phyloP scores from a whole-genome alignment of 306 rosid genomes.

The Lathyrus sativus region DNA sequence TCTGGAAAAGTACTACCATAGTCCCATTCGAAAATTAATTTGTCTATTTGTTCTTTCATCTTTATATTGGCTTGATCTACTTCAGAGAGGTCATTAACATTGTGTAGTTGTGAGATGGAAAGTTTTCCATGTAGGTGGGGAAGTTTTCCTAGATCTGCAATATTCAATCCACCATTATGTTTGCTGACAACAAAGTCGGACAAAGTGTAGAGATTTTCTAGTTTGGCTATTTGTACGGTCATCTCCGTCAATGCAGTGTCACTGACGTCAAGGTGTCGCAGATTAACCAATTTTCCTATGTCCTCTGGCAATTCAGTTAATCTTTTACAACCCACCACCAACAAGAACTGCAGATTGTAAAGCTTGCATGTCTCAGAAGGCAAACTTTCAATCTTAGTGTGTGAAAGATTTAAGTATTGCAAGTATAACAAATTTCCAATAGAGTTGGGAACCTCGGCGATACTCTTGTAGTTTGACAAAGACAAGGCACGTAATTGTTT shows the following conservation, averaged over 20 bases:
- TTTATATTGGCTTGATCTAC: slow-evolving; percentile 16
- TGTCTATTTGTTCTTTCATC: background rate
- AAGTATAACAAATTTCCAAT: slow-evolving; percentile 34
- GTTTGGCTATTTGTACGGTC: background rate
- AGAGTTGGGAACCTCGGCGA: slow-evolving; percentile 17
- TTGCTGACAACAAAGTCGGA: slow-evolving; percentile 20
- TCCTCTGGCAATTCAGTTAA: background rate
- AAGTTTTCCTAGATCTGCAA: slow-evolving; percentile 3
- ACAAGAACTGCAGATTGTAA: slow-evolving; percentile 36
- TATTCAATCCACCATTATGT: background rate
- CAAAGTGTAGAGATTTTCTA: slow-evolving; percentile 18
- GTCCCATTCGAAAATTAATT: slow-evolving; percentile 20
- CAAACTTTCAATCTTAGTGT: background rate
- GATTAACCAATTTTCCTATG: slow-evolving; percentile 12
- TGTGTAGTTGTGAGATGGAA: slow-evolving; percentile 22
- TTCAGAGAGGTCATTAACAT: slow-evolving; percentile 1
- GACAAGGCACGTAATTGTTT: slow-evolving; percentile 31
- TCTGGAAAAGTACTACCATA: background rate
- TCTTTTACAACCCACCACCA: background rate
- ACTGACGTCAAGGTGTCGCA: background rate
- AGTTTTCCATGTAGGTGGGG: slow-evolving; percentile 9
- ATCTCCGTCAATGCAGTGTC: background rate
- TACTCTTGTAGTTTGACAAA: background rate
- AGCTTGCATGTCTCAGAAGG: slow-evolving; percentile 23
- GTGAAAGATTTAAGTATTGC: slow-evolving; percentile 35